Conservation (phyloP, 2,329 filamentous ascomycete genomes). For the Capronia coronata region DNA sequence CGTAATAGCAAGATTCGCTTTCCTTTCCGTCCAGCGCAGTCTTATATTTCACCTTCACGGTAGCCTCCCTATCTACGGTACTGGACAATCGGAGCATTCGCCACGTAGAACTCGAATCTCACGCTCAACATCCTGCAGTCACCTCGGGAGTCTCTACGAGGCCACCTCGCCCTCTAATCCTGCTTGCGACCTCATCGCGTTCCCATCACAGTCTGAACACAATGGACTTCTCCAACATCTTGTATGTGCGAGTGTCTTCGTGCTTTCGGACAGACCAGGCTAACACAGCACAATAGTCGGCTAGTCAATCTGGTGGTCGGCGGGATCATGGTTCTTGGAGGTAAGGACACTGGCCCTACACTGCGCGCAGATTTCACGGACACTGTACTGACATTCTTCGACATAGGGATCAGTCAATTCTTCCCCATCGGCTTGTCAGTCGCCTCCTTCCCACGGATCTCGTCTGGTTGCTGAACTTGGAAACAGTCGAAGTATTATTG, state of each 20-base stretch:
- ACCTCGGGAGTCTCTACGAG: not conserved
- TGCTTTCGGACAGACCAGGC: not conserved
- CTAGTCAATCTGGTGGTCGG: conserved; percentile 88
- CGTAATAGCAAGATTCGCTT: conserved; percentile 4
- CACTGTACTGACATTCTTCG: conserved; percentile 19
- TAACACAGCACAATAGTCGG: conserved; percentile 54
- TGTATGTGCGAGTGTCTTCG: conserved; percentile 54
- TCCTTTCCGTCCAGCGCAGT: conserved; percentile 15
- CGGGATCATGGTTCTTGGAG: conserved; percentile 80
- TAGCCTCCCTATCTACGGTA: not conserved
- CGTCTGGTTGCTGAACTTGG: conserved; percentile 15
- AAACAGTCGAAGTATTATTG: conserved; percentile 62
- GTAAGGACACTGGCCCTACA: conserved; percentile 39
- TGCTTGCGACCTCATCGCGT: not conserved
- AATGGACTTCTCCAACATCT: conserved; percentile 90
- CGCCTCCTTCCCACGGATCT: conserved; percentile 3
- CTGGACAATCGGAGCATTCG: not conserved
- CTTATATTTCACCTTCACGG: not conserved
- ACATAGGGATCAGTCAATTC: conserved; percentile 40
- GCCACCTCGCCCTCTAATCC: not conserved
- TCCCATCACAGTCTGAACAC: conserved; percentile 28
- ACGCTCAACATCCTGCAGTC: not conserved
- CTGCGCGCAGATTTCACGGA: conserved; percentile 28
- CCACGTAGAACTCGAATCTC: not conserved
- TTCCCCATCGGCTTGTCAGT: conserved; percentile 36